phyloP scores from a whole-genome alignment of 257 asterid species.

The Lycium barbarum region DNA sequence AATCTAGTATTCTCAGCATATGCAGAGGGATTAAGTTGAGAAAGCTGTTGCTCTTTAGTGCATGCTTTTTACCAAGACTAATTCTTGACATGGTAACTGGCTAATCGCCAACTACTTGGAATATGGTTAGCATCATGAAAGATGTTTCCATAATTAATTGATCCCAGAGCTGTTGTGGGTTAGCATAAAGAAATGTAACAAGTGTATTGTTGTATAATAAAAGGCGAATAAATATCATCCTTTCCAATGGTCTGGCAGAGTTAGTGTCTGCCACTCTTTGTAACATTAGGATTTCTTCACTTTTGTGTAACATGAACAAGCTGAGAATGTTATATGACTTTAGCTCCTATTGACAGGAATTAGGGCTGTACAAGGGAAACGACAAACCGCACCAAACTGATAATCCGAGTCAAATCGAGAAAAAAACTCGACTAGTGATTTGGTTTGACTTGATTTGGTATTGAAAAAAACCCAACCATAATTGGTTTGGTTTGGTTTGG shows the following conservation, averaged over 20 bases:
- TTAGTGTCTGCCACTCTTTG: conserved; percentile 15
- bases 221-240: conserved; percentile 9
- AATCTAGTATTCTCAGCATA: neutral
- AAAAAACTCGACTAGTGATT: no score
- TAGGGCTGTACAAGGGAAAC: no score
- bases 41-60: neutral
- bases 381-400: no score
- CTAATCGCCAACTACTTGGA: conserved; percentile 9
- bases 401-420: no score
- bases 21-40: neutral
- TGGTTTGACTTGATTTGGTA: no score
- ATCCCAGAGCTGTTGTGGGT: conserved; percentile 6
- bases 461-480: no score
- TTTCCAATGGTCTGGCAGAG: conserved; percentile 8
- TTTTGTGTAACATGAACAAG: neutral
- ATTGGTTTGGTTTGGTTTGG: no score
- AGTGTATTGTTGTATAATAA: neutral
- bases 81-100: neutral
- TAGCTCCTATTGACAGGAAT: neutral
- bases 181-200: neutral
- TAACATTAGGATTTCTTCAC: conserved; percentile 11
- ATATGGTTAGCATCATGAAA: neutral
- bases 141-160: neutral
- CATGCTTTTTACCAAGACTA: conserved; percentile 10
- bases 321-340: neutral